phyloP scores from a whole-genome alignment of 2,329 filamentous ascomycete species.

The Aspergillus tanneri region DNA sequence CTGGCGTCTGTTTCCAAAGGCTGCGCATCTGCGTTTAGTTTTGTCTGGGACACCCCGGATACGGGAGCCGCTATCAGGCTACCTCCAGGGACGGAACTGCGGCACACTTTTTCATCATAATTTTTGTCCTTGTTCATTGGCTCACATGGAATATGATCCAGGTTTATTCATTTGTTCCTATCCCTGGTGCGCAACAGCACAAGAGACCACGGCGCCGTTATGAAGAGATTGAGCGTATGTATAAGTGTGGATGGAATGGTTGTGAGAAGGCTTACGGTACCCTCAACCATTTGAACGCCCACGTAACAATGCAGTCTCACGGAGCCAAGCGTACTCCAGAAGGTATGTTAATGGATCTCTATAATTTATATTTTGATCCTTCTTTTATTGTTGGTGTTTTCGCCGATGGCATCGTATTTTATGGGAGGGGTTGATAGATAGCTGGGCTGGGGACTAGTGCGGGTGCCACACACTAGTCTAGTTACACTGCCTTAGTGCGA shows the following conservation, averaged over 20 bases:
- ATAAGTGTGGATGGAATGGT: constrained; percentile 98
- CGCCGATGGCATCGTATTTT: constrained; percentile 20
- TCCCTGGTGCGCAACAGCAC: constrained; percentile 94
- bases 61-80: constrained; percentile 19
- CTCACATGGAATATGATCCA: constrained; percentile 47
- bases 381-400: constrained; percentile 18
- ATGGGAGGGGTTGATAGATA: constrained; percentile 35
- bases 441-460: constrained; percentile 42
- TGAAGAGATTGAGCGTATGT: constrained; percentile 99
- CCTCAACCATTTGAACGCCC: constrained; percentile 93
- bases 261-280: constrained; percentile 99
- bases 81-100: constrained; percentile 15
- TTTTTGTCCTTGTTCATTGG: constrained; percentile 12
- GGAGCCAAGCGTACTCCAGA: constrained; percentile 92
- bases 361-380: constrained; percentile 8
- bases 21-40: constrained; percentile 27
- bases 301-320: constrained; percentile 98
- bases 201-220: constrained; percentile 91
- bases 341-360: constrained; percentile 64
- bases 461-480: constrained; percentile 42
- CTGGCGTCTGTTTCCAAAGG: constrained; percentile 32
- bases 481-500: constrained; percentile 53
- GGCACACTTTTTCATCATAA: constrained; percentile 23
- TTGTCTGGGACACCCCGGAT: constrained; percentile 30
- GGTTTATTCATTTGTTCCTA: constrained; percentile 97